These are phyloP conservation scores for Fusarium pininemorale DNA, from an alignment of 2,329 filamentous ascomycete genomes.

Conservation along the genomic window DNA sequence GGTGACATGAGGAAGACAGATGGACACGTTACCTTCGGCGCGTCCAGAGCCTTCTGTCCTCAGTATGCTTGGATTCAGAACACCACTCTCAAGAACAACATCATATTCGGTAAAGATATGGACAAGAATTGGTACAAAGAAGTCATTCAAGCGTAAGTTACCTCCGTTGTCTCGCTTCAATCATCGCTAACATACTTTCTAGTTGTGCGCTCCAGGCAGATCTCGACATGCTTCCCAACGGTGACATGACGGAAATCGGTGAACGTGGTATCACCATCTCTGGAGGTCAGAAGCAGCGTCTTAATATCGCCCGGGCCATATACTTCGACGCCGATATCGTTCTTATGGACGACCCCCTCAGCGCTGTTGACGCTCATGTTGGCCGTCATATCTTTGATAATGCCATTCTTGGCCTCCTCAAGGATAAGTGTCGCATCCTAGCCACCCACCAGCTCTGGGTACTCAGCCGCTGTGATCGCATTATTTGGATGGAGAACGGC, in stretches of 20 bases:
- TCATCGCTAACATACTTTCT: conserved; percentile 12
- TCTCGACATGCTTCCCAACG: conserved; percentile 90
- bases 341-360: conserved; percentile 75
- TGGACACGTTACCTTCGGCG: conserved; percentile 79
- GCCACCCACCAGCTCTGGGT: conserved; percentile 97
- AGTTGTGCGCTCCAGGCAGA: conserved; percentile 85
- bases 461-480: conserved; percentile 86
- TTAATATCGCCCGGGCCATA: conserved; percentile 89
- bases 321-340: conserved; percentile 75
- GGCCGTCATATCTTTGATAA: conserved; percentile 88
- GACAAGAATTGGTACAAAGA: conserved; percentile 81
- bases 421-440: conserved; percentile 88
- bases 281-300: conserved; percentile 91
- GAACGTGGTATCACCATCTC: conserved; percentile 96
- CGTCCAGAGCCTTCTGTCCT: conserved; percentile 87
- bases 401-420: conserved; percentile 87
- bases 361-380: conserved; percentile 75
- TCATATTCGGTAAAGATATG: conserved; percentile 84
- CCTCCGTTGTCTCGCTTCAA: not conserved
- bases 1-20: conserved; percentile 91
- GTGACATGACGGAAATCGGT: conserved; percentile 91
- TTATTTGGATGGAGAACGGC: conserved; percentile 92
- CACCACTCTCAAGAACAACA: conserved; percentile 85
- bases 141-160: conserved; percentile 77
- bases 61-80: conserved; percentile 99